Evolutionary conservation across 805 yeast genomes (phyloP), one percentile per base, ranked within the genome.

Genomic region (Suhomyces emberorum): DNA sequence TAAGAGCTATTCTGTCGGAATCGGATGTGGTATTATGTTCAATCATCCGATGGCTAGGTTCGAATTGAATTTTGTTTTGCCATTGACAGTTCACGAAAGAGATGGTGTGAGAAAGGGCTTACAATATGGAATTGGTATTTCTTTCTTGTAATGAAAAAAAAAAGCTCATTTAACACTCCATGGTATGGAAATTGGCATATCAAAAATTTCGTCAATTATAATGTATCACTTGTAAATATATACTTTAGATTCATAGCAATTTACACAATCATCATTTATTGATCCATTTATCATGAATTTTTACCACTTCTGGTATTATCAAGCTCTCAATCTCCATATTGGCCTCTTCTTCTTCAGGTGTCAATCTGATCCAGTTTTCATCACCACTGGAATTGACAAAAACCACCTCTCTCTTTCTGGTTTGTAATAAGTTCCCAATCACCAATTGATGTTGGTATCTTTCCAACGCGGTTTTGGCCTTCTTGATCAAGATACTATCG

Each of bases 391-490:
- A 69, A 2, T 76, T 74, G 3, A 93, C 96, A 57, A 93, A 86
- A 2, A 87, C 88, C 26, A 93, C 96, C 55, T 88, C 89, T 38
- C 69, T 67, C 59, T 88, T 91, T 53, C 98, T 77, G 0, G 95
- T 83, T 54, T 89, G 96, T 44, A 93, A 65, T 46, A 93, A 63
- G 54, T 93, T 93, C 3, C 98, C 98, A 56, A 93, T 88, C 9
- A 93, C 98, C 36, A 93, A 65, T 59, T 91, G 97, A 61, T 93
- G 98, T 43, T 79, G 83, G 59, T 93, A 93, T 41, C 96, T 72
- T 18, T 77, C 77, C 41, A 93, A 70, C 0, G 98, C 97, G 39
- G 74, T 79, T 34, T 69, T 67, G 8, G 96, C 85, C 62, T 93
- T 93, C 39, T 72, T 68, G 31, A 88, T 71, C 44, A 93, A 65